These are phyloP conservation scores for Leccinum subtestaceum DNA, from an alignment of 768 basidiomycete genomes.

Conservation along the genomic window DNA sequence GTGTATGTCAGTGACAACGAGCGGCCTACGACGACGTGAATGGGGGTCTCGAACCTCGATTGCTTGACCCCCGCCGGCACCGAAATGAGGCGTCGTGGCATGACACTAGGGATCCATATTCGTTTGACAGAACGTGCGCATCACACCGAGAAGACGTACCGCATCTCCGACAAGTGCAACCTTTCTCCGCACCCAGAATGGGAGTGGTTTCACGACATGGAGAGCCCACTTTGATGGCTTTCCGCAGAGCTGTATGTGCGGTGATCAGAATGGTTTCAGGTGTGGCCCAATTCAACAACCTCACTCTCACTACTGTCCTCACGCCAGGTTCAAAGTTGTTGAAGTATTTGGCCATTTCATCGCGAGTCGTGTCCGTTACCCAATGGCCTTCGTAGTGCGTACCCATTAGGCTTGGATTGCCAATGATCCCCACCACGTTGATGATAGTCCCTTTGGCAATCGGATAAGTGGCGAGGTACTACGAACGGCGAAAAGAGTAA, in stretches of 20 bases:
- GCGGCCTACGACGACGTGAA: background rate
- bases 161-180: conserved; percentile 53
- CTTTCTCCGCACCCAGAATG: conserved; percentile 36
- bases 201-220: conserved; percentile 40
- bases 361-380: conserved; percentile 28
- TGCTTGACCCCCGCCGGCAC: conserved; percentile 28
- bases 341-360: conserved; percentile 33
- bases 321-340: conserved; percentile 39
- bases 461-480: conserved; percentile 43
- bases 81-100: conserved; percentile 26
- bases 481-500: background rate
- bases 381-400: conserved; percentile 33
- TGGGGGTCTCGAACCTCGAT: conserved; percentile 17
- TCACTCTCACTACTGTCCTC: conserved; percentile 28
- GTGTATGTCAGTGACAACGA: background rate
- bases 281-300: background rate
- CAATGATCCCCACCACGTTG: conserved; percentile 35
- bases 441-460: conserved; percentile 35
- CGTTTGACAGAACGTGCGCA: background rate
- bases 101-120: conserved; percentile 12
- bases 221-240: conserved; percentile 44
- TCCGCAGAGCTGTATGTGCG: conserved; percentile 31
- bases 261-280: background rate
- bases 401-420: conserved; percentile 29
- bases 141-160: conserved; percentile 3